Conservation (phyloP, 2,329 filamentous ascomycete species). For the Talaromyces sp. region DNA sequence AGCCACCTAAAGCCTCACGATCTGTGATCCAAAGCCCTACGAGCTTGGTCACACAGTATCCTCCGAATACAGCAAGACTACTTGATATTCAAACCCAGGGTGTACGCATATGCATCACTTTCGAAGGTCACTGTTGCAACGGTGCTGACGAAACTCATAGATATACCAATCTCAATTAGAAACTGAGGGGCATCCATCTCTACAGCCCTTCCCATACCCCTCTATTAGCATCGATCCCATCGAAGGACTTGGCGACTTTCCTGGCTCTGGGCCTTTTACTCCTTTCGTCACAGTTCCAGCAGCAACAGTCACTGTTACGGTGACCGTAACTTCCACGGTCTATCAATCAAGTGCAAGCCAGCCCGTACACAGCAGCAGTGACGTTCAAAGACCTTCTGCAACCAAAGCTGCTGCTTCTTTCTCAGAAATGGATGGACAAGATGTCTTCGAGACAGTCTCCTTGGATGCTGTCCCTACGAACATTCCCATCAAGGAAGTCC, state of each 20-base stretch:
- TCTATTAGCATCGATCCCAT: background rate
- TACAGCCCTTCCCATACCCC: slow-evolving; percentile 17
- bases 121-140: background rate
- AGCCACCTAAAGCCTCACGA: background rate
- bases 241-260: background rate
- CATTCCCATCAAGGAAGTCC: slow-evolving; percentile 41
- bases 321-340: slow-evolving; percentile 1
- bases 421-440: slow-evolving; percentile 36
- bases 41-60: slow-evolving; percentile 38
- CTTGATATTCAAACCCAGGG: slow-evolving; percentile 30
- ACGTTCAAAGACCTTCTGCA: background rate
- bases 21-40: slow-evolving; percentile 14
- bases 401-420: background rate
- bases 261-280: background rate
- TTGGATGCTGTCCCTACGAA: slow-evolving; percentile 39
- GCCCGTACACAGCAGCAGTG: background rate
- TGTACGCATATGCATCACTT: slow-evolving; percentile 28
- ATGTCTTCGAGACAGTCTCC: slow-evolving; percentile 45
- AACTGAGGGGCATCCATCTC: slow-evolving; percentile 31
- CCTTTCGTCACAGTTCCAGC: background rate
- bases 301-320: slow-evolving; percentile 12
- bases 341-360: background rate
- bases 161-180: slow-evolving; percentile 34
- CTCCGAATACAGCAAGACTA: slow-evolving; percentile 32
- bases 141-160: slow-evolving; percentile 22